phyloP scores from a whole-genome alignment of 192 early-diverging fungal genomes.

The Mortierella antarctica region DNA sequence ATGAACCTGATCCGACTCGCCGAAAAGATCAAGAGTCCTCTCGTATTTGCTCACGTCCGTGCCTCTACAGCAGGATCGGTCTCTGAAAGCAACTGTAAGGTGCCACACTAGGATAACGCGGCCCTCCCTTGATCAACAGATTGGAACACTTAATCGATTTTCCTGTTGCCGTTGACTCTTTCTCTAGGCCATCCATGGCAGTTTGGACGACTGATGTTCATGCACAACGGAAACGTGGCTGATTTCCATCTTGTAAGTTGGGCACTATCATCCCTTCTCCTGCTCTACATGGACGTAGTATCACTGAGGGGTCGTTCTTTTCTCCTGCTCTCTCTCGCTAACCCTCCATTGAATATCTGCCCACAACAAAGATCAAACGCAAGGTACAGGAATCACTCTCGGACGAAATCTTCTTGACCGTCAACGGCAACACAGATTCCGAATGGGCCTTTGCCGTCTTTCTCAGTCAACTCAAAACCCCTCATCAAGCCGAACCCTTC shows the following conservation, averaged over 20 bases:
- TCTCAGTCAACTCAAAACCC: slow-evolving; percentile 71
- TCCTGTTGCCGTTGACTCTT: not conserved
- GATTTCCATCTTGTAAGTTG: slow-evolving; percentile 66
- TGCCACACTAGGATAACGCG: not conserved
- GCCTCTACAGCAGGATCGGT: slow-evolving; percentile 80
- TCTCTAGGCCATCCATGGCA: slow-evolving; percentile 66
- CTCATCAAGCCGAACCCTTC: slow-evolving; percentile 61
- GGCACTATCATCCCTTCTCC: not conserved
- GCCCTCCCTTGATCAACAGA: not conserved
- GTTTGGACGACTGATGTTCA: slow-evolving; percentile 83
- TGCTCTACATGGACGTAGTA: not conserved
- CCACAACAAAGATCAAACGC: slow-evolving; percentile 69
- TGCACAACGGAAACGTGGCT: slow-evolving; percentile 82
- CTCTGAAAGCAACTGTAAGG: slow-evolving; percentile 80
- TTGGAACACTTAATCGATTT: not conserved
- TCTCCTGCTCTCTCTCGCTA: not conserved
- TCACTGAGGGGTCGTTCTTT: not conserved
- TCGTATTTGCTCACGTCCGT: slow-evolving; percentile 85
- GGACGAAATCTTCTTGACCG: slow-evolving; percentile 75
- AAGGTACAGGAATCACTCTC: slow-evolving; percentile 67
- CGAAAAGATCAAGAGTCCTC: slow-evolving; percentile 76
- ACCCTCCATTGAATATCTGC: not conserved
- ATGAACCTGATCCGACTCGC: slow-evolving; percentile 78
- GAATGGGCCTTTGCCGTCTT: slow-evolving; percentile 87
- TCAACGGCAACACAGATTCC: slow-evolving; percentile 85